Conservation (phyloP, 768 basidiomycete species). For the Neoboletus magnificus region DNA sequence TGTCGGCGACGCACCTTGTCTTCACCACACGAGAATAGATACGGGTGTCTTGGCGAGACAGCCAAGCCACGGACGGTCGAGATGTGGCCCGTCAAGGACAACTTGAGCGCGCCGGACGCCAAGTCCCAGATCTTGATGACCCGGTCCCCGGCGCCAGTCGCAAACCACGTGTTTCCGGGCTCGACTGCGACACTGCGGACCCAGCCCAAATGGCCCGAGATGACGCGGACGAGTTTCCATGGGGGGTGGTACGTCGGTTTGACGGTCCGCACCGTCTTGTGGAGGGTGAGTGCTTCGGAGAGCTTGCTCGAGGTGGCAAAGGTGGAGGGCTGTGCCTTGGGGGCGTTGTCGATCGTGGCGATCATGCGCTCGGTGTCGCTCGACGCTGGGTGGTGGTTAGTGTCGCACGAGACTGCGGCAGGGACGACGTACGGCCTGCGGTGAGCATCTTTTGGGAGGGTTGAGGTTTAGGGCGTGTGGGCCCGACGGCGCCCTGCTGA, state of each 20-base stretch:
- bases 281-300: constrained; percentile 85
- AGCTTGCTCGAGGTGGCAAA: constrained; percentile 63
- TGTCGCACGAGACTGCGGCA: background rate
- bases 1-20: constrained; percentile 69
- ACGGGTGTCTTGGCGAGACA: constrained; percentile 90
- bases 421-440: constrained; percentile 53
- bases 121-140: constrained; percentile 99
- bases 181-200: constrained; percentile 95
- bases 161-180: constrained; percentile 98
- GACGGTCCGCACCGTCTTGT: constrained; percentile 90
- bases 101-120: constrained; percentile 93
- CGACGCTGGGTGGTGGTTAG: constrained; percentile 25
- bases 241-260: constrained; percentile 95
- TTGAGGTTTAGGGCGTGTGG: constrained; percentile 55
- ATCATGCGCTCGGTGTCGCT: constrained; percentile 64
- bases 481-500: constrained; percentile 80
- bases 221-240: constrained; percentile 96
- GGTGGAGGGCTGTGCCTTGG: constrained; percentile 63
- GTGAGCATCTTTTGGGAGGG: constrained; percentile 63
- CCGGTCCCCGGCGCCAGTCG: constrained; percentile 94
- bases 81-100: constrained; percentile 97
- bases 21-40: constrained; percentile 95
- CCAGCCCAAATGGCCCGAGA: constrained; percentile 98
- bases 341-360: constrained; percentile 71
- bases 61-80: constrained; percentile 94